phyloP scores from a whole-genome alignment of 176 grass and related monocot genomes.

The Cenchrus fungigraminus region DNA sequence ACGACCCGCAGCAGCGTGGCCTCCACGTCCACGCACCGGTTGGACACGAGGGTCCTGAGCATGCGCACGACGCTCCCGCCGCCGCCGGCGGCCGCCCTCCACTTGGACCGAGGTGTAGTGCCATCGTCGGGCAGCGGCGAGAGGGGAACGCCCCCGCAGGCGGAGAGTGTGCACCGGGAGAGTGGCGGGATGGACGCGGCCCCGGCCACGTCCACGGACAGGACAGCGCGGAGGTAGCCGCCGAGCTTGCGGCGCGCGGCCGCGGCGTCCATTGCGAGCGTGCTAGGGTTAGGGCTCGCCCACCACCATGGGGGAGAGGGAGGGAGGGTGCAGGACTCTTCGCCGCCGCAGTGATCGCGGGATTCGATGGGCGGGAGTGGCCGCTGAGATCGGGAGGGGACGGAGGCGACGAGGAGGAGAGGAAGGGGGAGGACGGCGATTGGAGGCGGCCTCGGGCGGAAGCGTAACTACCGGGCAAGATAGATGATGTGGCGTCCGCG shows the following conservation, averaged over 20 bases:
- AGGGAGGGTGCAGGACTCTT: not conserved
- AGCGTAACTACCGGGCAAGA: conserved; percentile 14
- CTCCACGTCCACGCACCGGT: conserved; percentile 56
- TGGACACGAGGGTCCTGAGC: conserved; percentile 49
- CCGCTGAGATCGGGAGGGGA: not conserved
- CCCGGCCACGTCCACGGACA: conserved; percentile 16
- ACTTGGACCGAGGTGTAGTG: conserved; percentile 23
- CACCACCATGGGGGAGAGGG: not conserved
- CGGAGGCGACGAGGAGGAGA: not conserved
- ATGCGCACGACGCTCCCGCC: conserved; percentile 60
- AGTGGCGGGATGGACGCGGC: not conserved
- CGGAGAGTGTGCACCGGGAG: conserved; percentile 45
- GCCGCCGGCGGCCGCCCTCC: conserved; percentile 33
- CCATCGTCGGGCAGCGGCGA: conserved; percentile 37
- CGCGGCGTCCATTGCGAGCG: not conserved
- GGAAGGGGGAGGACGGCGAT: not conserved
- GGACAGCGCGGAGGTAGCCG: conserved; percentile 73
- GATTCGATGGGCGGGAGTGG: not conserved
- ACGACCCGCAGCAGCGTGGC: conserved; percentile 57
- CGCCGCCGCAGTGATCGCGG: not conserved
- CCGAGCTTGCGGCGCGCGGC: conserved; percentile 50
- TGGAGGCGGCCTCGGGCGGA: not conserved
- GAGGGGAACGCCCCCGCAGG: conserved; percentile 45
- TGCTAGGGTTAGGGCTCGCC: conserved; percentile 22
- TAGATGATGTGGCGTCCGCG: not conserved